Percentiles rank a stretch among this genome's conserved stretches.
These are phyloP conservation scores for Helminthosporium solani DNA, from an alignment of 2,329 filamentous ascomycete genomes.

Conservation along the genomic window DNA sequence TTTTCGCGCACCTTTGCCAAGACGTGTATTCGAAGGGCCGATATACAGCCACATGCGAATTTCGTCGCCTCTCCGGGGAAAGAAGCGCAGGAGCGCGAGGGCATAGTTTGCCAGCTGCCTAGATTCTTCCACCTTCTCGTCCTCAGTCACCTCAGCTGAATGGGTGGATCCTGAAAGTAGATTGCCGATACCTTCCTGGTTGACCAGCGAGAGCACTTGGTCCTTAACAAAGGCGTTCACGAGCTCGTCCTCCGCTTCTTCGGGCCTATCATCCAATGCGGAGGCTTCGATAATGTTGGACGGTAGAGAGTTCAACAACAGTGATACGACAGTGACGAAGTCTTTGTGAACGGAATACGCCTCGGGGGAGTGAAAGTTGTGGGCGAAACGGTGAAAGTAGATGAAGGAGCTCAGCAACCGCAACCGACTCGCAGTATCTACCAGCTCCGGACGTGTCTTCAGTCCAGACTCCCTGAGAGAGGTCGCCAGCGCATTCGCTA, in stretches of 20 bases:
- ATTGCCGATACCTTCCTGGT: conserved; percentile 70
- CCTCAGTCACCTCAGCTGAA: conserved; percentile 38
- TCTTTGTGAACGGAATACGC: conserved; percentile 51
- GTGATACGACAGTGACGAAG: conserved; percentile 58
- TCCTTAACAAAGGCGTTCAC: conserved; percentile 57
- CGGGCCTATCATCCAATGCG: conserved; percentile 31
- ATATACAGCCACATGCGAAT: conserved; percentile 94
- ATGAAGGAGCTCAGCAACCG: conserved; percentile 63
- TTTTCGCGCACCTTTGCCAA: conserved; percentile 33
- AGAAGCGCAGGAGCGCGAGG: conserved; percentile 79
- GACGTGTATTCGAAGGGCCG: conserved; percentile 58
- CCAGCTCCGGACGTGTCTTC: conserved; percentile 26
- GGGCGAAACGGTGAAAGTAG: conserved; percentile 55
- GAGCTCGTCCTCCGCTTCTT: conserved; percentile 22
- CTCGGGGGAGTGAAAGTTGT: conserved; percentile 42
- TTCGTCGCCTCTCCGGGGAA: conserved; percentile 78
- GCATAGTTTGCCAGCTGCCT: conserved; percentile 82
- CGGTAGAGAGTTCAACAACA: conserved; percentile 58
- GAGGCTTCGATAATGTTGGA: conserved; percentile 56
- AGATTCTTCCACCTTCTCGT: conserved; percentile 56
- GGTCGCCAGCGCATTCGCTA: conserved; percentile 36
- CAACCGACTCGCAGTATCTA: conserved; percentile 47
- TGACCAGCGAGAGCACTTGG: conserved; percentile 70
- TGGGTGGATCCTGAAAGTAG: conserved; percentile 53
- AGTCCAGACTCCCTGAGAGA: conserved; percentile 29